These are phyloP conservation scores for Ceratocystis lukuohia DNA, from an alignment of 2,329 filamentous ascomycete species.

Conservation along the genomic window DNA sequence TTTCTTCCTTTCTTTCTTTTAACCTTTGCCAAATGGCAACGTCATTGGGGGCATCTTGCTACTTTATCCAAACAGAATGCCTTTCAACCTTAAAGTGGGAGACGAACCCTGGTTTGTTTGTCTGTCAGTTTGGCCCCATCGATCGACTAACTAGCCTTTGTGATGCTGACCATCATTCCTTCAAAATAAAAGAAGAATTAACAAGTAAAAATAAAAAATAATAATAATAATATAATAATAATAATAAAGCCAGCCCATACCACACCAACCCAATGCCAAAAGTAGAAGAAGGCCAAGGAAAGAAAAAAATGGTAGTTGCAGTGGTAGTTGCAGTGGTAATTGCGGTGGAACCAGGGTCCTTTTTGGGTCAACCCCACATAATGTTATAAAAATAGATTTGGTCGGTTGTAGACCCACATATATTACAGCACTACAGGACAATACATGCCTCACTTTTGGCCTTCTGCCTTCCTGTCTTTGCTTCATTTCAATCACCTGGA, in stretches of 20 bases:
- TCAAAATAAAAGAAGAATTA: neutral
- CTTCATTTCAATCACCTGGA: neutral
- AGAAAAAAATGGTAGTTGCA: neutral
- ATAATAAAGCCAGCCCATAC: neutral
- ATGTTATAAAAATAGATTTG: conserved; percentile 11
- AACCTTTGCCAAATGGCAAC: neutral
- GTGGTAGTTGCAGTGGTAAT: neutral
- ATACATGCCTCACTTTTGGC: neutral
- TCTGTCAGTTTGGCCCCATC: neutral
- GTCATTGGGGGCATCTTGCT: neutral
- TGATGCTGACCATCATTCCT: neutral
- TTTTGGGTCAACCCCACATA: neutral
- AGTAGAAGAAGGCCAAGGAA: neutral
- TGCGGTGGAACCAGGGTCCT: neutral
- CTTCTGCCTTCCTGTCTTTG: neutral
- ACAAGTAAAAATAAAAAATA: neutral
- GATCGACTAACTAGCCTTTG: neutral
- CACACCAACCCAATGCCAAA: neutral
- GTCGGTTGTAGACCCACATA: neutral
- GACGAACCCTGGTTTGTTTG: neutral
- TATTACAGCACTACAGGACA: neutral
- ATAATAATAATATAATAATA: neutral
- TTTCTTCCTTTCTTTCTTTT: neutral
- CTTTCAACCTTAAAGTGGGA: neutral
- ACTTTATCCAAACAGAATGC: neutral